These are phyloP conservation scores for Mycena vulgaris DNA, from an alignment of 768 basidiomycete genomes.

Conservation along the genomic window DNA sequence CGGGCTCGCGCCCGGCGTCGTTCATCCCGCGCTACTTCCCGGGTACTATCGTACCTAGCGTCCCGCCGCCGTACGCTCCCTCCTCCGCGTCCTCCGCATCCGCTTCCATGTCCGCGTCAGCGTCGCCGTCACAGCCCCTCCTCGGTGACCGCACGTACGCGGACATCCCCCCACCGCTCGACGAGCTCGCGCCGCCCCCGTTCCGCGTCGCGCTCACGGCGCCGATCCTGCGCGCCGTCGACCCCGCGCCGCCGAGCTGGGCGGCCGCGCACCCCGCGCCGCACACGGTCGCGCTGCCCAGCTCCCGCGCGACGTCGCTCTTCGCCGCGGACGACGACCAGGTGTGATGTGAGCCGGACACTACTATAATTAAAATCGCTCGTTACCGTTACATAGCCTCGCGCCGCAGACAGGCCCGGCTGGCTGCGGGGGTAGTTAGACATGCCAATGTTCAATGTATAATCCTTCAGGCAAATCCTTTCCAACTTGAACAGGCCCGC, in stretches of 20 bases:
- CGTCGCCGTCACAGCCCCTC: background rate
- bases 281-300: constrained; percentile 2
- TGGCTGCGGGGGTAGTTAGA: too few species aligned
- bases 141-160: constrained; percentile 4
- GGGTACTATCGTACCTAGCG: constrained; percentile 58
- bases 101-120: background rate
- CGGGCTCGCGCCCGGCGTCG: constrained; percentile 55
- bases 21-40: constrained; percentile 75
- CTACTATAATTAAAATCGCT: too few species aligned
- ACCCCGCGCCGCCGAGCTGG: constrained; percentile 27
- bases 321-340: too few species aligned
- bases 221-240: constrained; percentile 19
- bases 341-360: too few species aligned
- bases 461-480: too few species aligned
- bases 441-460: too few species aligned
- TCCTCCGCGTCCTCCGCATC: constrained; percentile 34
- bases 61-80: constrained; percentile 57
- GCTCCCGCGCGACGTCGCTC: background rate
- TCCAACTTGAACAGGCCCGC: too few species aligned
- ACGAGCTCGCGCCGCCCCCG: constrained; percentile 29
- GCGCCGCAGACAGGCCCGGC: too few species aligned
- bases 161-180: constrained; percentile 24
- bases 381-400: too few species aligned
- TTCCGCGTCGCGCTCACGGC: constrained; percentile 30
- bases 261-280: background rate